Evolutionary conservation across 116 monocot species (phyloP).

Genomic region (Posidonia oceanica): DNA sequence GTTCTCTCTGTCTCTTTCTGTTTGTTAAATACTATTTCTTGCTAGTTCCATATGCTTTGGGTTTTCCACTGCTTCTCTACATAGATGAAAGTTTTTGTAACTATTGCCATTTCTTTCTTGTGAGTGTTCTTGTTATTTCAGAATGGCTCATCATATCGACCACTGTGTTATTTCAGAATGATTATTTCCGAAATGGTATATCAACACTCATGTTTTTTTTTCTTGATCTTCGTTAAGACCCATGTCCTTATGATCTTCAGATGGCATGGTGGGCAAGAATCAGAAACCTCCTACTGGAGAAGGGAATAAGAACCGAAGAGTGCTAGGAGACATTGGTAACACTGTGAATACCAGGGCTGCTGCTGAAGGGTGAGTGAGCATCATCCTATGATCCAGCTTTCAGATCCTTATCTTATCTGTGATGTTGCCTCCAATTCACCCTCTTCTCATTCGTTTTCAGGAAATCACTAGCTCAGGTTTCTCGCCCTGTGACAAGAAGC

Average conservation of each 20-base stretch:
- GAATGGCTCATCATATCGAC: too few relatives aligned
- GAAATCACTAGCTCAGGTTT: constrained; percentile 25
- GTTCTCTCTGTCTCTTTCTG: too few relatives aligned
- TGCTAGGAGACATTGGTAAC: constrained; percentile 68
- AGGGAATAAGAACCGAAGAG: constrained; percentile 30
- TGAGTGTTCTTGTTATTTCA: too few relatives aligned
- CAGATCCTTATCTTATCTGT: too few relatives aligned
- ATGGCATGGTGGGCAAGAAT: neutral
- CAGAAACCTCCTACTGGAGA: constrained; percentile 5
- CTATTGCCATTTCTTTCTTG: too few relatives aligned
- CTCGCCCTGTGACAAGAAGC: constrained; percentile 62
- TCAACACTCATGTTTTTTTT: neutral
- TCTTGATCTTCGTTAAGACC: neutral
- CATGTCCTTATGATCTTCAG: neutral
- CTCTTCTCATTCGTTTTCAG: constrained; percentile 4
- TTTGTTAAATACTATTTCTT: too few relatives aligned
- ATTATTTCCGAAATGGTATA: too few relatives aligned
- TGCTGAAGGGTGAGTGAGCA: constrained; percentile 17
- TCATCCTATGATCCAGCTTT: neutral
- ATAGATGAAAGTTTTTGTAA: too few relatives aligned
- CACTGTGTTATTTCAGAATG: too few relatives aligned
- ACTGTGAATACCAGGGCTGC: constrained; percentile 9
- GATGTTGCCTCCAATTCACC: neutral
- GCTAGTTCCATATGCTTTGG: too few relatives aligned
- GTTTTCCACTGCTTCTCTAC: too few relatives aligned